phyloP scores from a whole-genome alignment of 257 asterid species.

The Ajuga chamaepitys region DNA sequence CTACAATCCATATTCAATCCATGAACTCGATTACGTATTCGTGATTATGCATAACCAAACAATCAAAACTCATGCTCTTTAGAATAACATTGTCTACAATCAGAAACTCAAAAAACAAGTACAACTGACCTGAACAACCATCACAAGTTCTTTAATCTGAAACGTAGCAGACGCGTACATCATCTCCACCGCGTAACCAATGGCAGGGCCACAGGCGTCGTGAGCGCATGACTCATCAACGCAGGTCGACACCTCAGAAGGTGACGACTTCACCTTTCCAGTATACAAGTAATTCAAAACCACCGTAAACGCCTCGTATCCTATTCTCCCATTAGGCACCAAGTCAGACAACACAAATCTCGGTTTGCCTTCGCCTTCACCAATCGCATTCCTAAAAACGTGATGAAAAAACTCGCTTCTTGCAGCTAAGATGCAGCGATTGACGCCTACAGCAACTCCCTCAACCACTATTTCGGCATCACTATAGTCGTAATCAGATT shows the following conservation, averaged over 20 bases:
- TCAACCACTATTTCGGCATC: slow-evolving; percentile 74
- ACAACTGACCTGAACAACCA: slow-evolving; percentile 56
- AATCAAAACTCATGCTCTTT: not conserved
- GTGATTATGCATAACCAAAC: too few relatives aligned
- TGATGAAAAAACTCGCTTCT: slow-evolving; percentile 49
- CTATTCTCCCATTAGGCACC: slow-evolving; percentile 45
- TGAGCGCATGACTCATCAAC: slow-evolving; percentile 73
- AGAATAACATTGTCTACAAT: not conserved
- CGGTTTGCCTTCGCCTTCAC: slow-evolving; percentile 40
- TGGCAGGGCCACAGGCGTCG: slow-evolving; percentile 83
- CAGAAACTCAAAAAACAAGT: not conserved
- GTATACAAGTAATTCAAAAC: slow-evolving; percentile 50
- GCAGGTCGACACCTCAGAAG: slow-evolving; percentile 69
- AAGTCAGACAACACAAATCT: slow-evolving; percentile 44
- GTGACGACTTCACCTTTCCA: slow-evolving; percentile 59
- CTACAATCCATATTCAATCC: too few relatives aligned
- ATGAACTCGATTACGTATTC: too few relatives aligned
- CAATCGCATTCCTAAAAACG: slow-evolving; percentile 29
- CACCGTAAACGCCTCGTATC: slow-evolving; percentile 50
- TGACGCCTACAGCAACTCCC: slow-evolving; percentile 50
- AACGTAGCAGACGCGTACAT: slow-evolving; percentile 78
- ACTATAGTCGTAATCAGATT: slow-evolving; percentile 50
- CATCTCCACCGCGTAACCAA: slow-evolving; percentile 66
- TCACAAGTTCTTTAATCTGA: slow-evolving; percentile 71
- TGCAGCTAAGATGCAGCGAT: slow-evolving; percentile 80